These are phyloP conservation scores for Sarocladium strictum DNA, from an alignment of 2,329 filamentous ascomycete genomes.

Conservation along the genomic window DNA sequence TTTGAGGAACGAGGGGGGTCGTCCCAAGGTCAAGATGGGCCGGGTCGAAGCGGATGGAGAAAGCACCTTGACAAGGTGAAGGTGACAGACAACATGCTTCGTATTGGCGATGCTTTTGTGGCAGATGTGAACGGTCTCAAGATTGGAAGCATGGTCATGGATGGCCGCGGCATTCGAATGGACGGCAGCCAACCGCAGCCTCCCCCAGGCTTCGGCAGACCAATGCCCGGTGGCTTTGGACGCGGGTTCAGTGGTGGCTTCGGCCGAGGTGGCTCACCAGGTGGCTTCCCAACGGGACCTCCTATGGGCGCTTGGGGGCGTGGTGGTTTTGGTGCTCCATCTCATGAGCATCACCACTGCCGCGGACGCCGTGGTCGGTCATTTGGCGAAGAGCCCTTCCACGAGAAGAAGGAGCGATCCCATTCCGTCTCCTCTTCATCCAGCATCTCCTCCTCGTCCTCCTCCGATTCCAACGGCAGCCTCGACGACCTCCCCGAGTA, in stretches of 20 bases:
- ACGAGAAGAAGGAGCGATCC: slow-evolving; percentile 13
- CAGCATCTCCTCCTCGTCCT: slow-evolving; percentile 20
- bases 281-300: background rate
- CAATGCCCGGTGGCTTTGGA: slow-evolving; percentile 9
- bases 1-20: background rate
- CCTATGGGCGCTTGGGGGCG: slow-evolving; percentile 12
- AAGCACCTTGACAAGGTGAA: slow-evolving; percentile 27
- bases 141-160: slow-evolving; percentile 37
- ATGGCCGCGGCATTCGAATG: slow-evolving; percentile 31
- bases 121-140: slow-evolving; percentile 39
- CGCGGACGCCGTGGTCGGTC: background rate
- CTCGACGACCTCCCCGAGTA: slow-evolving; percentile 49
- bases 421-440: slow-evolving; percentile 29
- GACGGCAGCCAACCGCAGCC: slow-evolving; percentile 4
- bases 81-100: slow-evolving; percentile 36
- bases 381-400: background rate
- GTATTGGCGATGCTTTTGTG: slow-evolving; percentile 36
- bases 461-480: slow-evolving; percentile 32
- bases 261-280: no score
- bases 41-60: slow-evolving; percentile 10
- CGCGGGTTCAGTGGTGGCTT: no score
- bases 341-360: background rate
- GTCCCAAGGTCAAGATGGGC: slow-evolving; percentile 15
- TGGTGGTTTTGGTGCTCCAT: background rate
- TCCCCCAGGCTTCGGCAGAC: background rate